Evolutionary conservation across 2,329 filamentous ascomycete species (phyloP).

Genomic region (Corinectria fuckeliana): DNA sequence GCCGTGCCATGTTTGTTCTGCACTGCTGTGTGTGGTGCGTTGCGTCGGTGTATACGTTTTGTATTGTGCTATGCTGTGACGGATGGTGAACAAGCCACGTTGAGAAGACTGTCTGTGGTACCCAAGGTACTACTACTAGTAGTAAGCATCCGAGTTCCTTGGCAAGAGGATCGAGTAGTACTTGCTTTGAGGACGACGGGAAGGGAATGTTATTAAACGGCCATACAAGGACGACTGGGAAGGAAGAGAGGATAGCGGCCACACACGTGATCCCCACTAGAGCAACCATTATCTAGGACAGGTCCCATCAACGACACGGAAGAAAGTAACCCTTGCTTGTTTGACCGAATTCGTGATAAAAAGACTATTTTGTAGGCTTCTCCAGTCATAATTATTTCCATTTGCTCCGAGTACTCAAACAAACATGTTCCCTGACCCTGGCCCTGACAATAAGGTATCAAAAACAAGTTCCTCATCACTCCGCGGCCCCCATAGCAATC

Average conservation of each 20-base stretch:
- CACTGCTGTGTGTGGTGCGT: not conserved
- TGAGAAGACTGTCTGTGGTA: not conserved
- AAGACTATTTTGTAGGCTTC: constrained; percentile 18
- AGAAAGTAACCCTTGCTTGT: not conserved
- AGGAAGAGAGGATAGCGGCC: too few relatives aligned
- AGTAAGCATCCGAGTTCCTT: too few relatives aligned
- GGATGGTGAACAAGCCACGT: not conserved
- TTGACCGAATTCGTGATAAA: not conserved
- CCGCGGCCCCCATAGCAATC: constrained; percentile 2
- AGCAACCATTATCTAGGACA: not conserved
- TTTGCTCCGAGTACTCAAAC: constrained; percentile 31
- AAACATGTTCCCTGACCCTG: constrained; percentile 28
- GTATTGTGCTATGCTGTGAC: not conserved
- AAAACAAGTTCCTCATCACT: constrained; percentile 30
- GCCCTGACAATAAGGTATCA: constrained; percentile 34
- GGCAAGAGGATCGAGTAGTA: too few relatives aligned
- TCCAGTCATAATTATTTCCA: constrained; percentile 12
- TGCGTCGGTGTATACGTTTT: not conserved
- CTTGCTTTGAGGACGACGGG: too few relatives aligned
- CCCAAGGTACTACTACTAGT: too few relatives aligned
- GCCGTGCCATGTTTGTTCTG: not conserved
- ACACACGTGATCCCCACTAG: too few relatives aligned
- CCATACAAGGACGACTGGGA: too few relatives aligned
- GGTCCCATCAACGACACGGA: not conserved
- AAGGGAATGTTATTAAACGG: too few relatives aligned